A percentile compares a stretch with the other conserved stretches of the same genome.
These are phyloP conservation scores for Oenanthe javanica DNA, from an alignment of 140 eudicot species.

Conservation along the genomic window DNA sequence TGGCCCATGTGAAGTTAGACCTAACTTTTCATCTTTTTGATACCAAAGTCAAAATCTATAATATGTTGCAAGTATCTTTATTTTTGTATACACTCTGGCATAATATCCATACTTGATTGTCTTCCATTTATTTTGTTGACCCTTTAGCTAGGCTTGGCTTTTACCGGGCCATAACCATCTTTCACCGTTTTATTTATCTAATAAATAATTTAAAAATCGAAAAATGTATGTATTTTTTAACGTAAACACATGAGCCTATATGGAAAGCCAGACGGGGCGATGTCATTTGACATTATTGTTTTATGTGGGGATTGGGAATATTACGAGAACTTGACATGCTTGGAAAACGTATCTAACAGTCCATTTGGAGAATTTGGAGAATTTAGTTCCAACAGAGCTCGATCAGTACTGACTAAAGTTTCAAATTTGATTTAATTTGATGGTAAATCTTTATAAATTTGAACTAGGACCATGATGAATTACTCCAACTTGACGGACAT, in stretches of 20 bases:
- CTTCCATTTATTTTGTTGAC: not conserved
- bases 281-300: not conserved
- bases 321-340: not conserved
- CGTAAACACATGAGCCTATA: too few relatives aligned
- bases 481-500: too few relatives aligned
- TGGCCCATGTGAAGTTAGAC: constrained; percentile 15
- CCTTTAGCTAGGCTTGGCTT: not conserved
- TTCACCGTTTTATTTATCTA: too few relatives aligned
- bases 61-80: not conserved
- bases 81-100: not conserved
- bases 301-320: not conserved
- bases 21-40: constrained; percentile 10
- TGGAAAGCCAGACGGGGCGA: too few relatives aligned
- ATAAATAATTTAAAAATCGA: too few relatives aligned
- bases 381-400: not conserved
- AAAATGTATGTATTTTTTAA: too few relatives aligned
- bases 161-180: too few relatives aligned
- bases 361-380: not conserved
- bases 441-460: too few relatives aligned
- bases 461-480: too few relatives aligned
- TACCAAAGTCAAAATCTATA: not conserved
- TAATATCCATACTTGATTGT: constrained; percentile 2
- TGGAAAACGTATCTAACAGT: not conserved
- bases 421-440: too few relatives aligned
- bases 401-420: not conserved